Conservation (phyloP, 805 yeast genomes). For the Candida suzukii region DNA sequence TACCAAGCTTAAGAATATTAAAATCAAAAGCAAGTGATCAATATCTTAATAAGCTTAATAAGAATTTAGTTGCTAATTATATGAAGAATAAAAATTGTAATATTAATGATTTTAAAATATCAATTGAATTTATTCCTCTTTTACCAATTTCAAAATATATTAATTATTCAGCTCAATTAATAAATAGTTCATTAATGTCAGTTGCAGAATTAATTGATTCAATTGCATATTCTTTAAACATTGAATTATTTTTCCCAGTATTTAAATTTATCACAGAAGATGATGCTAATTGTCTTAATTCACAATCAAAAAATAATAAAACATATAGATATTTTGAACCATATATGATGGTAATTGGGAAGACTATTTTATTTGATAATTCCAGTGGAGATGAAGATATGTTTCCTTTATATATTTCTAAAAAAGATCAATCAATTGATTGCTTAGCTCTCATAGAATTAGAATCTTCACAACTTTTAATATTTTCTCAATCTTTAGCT, state of each 20-base stretch:
- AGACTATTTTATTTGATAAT: conserved; percentile 1
- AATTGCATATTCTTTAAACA: conserved; percentile 9
- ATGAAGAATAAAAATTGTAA: conserved; percentile 1
- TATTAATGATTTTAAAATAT: conserved; percentile 4
- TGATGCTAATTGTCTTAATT: background rate
- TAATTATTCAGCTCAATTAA: conserved; percentile 11
- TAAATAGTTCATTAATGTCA: conserved; percentile 16
- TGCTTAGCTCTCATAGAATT: conserved; percentile 10
- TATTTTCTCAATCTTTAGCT: conserved; percentile 12
- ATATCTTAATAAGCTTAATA: conserved; percentile 7
- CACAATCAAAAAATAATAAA: background rate
- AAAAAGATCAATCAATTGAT: conserved; percentile 3
- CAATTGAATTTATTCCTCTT: conserved; percentile 20
- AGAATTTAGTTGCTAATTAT: conserved; percentile 6
- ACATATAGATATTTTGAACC: conserved; percentile 1
- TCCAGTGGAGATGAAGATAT: background rate
- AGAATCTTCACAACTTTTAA: conserved; percentile 9
- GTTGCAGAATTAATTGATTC: conserved; percentile 11
- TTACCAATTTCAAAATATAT: conserved; percentile 14
- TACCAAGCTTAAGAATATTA: background rate
- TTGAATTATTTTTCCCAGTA: conserved; percentile 17
- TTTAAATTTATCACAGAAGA: conserved; percentile 1
- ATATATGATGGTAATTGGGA: conserved; percentile 4
- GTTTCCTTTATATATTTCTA: conserved; percentile 5
- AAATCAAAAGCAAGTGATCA: conserved; percentile 2